phyloP scores from a whole-genome alignment of 768 basidiomycete genomes.

The Tulasnella calospora region DNA sequence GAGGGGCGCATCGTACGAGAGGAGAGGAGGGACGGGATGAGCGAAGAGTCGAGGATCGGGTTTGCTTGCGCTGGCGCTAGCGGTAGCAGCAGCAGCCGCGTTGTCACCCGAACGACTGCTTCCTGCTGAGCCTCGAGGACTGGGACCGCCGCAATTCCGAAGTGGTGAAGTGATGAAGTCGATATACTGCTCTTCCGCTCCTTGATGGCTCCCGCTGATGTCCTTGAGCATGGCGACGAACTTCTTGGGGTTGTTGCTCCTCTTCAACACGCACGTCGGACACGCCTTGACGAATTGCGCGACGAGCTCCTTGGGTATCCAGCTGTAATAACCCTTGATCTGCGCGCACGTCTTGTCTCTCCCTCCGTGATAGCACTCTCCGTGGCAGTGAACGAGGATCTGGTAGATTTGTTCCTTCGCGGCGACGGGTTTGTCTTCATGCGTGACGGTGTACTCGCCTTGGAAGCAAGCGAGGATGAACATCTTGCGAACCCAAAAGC shows the following conservation, averaged over 20 bases:
- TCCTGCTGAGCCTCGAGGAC: neutral
- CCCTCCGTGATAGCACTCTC: conserved; percentile 61
- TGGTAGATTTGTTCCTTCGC: conserved; percentile 74
- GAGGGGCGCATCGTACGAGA: neutral
- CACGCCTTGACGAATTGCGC: conserved; percentile 73
- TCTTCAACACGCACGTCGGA: conserved; percentile 60
- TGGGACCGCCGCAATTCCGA: neutral
- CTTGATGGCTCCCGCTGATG: conserved; percentile 13
- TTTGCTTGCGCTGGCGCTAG: neutral
- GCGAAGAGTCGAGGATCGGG: neutral
- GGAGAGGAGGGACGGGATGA: neutral
- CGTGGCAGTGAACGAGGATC: conserved; percentile 69
- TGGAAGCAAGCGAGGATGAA: conserved; percentile 41
- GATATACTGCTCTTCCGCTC: conserved; percentile 16
- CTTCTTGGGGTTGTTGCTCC: conserved; percentile 37
- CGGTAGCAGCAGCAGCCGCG: neutral
- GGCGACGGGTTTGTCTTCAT: conserved; percentile 69
- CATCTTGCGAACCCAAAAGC: conserved; percentile 82
- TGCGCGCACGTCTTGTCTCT: conserved; percentile 71
- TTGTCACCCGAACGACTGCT: neutral
- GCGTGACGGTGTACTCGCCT: conserved; percentile 52
- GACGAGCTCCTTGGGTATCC: conserved; percentile 80
- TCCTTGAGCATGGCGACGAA: conserved; percentile 27
- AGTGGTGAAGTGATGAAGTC: conserved; percentile 16
- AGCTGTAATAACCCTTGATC: conserved; percentile 66